These are phyloP conservation scores for Lentinus tigrinus DNA, from an alignment of 768 basidiomycete species.

Conservation along the genomic window DNA sequence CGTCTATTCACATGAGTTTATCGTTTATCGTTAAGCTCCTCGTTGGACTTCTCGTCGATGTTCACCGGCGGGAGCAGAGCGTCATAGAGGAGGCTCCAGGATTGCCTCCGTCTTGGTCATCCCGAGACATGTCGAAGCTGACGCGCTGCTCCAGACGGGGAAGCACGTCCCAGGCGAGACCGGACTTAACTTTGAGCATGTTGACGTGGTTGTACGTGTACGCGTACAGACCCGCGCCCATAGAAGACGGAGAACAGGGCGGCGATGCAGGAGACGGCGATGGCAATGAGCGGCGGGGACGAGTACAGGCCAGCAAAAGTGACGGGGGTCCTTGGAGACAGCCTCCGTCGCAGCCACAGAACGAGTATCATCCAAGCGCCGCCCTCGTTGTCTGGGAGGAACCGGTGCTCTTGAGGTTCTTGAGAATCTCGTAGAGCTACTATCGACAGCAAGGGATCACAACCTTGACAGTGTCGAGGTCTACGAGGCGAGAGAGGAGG, in stretches of 20 bases:
- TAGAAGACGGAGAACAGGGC: conserved; percentile 22
- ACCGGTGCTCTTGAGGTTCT: conserved; percentile 7
- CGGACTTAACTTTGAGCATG: conserved; percentile 11
- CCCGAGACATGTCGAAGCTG: conserved; percentile 7
- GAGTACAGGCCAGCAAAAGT: neutral
- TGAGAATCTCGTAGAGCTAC: conserved; percentile 25
- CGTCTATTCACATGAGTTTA: neutral
- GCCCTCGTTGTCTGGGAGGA: conserved; percentile 25
- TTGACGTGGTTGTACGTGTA: conserved; percentile 11
- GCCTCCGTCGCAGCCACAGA: neutral
- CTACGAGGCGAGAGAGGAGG: conserved; percentile 29
- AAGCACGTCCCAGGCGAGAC: conserved; percentile 21
- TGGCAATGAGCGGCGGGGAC: conserved; percentile 12
- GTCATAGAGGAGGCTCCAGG: conserved; percentile 10
- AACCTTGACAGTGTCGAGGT: conserved; percentile 28
- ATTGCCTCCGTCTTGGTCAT: conserved; percentile 8
- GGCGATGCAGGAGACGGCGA: conserved; percentile 21
- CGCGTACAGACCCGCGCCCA: conserved; percentile 24
- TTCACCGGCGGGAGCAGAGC: conserved; percentile 3
- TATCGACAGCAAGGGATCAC: conserved; percentile 27
- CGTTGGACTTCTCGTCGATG: neutral
- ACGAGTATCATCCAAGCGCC: neutral
- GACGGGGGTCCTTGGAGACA: neutral
- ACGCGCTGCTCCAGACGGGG: conserved; percentile 21
- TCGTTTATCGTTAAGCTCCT: conserved; percentile 4